Evolutionary conservation across 495 filamentous ascomycete genomes (phyloP).

Genomic region (Platismatia glauca): DNA sequence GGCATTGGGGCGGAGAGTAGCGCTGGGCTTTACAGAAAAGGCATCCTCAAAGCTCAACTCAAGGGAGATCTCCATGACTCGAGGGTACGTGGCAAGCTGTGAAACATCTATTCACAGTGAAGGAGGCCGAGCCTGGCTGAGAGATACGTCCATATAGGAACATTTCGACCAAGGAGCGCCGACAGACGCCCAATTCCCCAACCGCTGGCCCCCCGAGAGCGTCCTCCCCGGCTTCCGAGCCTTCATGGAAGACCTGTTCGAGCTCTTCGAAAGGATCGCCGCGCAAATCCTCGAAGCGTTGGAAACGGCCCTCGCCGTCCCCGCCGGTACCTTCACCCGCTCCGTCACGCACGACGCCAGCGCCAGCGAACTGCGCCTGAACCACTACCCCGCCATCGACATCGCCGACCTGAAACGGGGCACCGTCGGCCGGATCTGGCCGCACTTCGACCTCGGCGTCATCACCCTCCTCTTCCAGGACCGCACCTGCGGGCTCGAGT

Average conservation of each 20-base stretch:
- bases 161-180: constrained; percentile 5
- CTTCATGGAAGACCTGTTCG: constrained; percentile 5
- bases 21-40: too few relatives aligned
- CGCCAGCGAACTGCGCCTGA: constrained; percentile 30
- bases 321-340: background rate
- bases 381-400: constrained; percentile 34
- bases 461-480: constrained; percentile 46
- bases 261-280: background rate
- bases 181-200: background rate
- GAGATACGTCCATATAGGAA: background rate
- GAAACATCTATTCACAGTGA: too few relatives aligned
- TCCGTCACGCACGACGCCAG: background rate
- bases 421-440: constrained; percentile 28
- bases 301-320: background rate
- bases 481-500: constrained; percentile 35
- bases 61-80: too few relatives aligned
- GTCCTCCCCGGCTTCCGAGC: background rate
- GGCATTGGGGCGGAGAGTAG: background rate
- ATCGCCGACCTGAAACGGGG: constrained; percentile 23
- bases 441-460: constrained; percentile 41
- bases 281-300: background rate
- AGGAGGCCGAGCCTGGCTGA: too few relatives aligned
- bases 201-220: background rate
- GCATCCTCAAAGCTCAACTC: too few relatives aligned
- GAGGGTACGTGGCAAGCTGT: too few relatives aligned